Evolutionary conservation across 2,329 filamentous ascomycete genomes (phyloP).

Genomic region (Exophiala sideris): DNA sequence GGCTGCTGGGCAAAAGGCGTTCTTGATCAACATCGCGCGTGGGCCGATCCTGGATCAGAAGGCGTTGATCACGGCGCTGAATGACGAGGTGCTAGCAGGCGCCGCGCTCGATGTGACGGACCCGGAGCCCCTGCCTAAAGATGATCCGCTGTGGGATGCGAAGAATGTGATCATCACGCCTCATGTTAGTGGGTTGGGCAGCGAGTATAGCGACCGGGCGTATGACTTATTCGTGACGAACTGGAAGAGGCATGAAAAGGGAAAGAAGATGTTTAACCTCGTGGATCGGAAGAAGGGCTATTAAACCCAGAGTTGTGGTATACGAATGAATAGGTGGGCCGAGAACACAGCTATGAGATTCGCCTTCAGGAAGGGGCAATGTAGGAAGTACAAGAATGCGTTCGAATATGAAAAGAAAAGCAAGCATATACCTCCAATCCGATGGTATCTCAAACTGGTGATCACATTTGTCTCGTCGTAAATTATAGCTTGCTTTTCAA

Average conservation of each 20-base stretch:
- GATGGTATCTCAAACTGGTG: too few relatives aligned
- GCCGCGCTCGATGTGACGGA: conserved; percentile 77
- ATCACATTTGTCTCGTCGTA: too few relatives aligned
- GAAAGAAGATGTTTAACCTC: conserved; percentile 58
- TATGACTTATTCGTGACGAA: conserved; percentile 60
- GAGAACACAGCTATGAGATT: too few relatives aligned
- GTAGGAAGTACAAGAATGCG: too few relatives aligned
- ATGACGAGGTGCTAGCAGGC: conserved; percentile 54
- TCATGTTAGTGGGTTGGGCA: conserved; percentile 58
- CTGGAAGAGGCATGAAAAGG: conserved; percentile 51
- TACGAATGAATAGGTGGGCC: too few relatives aligned
- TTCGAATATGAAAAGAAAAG: too few relatives aligned
- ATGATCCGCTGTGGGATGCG: conserved; percentile 66
- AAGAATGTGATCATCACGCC: conserved; percentile 68
- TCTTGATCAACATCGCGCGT: conserved; percentile 68
- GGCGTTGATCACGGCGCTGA: conserved; percentile 61
- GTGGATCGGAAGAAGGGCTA: conserved; percentile 62
- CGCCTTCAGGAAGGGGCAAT: too few relatives aligned
- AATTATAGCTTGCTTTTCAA: neutral
- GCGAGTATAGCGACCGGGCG: conserved; percentile 54
- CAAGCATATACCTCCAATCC: too few relatives aligned
- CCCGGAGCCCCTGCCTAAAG: conserved; percentile 68
- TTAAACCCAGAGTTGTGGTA: conserved; percentile 34
- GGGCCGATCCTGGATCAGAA: conserved; percentile 61
- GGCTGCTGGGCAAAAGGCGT: conserved; percentile 4